Percentiles rank a stretch among this genome's conserved stretches.
These are phyloP conservation scores for Boletus vinaceobasis DNA, from an alignment of 768 basidiomycete genomes.

Conservation along the genomic window DNA sequence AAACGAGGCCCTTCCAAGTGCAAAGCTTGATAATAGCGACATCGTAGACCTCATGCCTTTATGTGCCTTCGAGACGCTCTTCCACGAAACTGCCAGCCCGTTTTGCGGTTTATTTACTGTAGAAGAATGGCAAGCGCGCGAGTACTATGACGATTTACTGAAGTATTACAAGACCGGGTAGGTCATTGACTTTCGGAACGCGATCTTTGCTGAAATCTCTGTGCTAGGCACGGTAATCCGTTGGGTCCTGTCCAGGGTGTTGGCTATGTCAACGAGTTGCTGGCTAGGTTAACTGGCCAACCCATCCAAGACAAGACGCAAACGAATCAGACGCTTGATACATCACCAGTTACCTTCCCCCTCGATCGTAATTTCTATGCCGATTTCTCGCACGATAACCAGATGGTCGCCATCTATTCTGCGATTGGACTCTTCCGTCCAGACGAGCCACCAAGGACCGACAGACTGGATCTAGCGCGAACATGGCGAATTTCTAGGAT, in stretches of 20 bases:
- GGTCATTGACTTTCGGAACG: constrained; percentile 13
- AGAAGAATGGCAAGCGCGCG: constrained; percentile 63
- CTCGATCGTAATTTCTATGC: constrained; percentile 63
- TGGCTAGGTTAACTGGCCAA: constrained; percentile 68
- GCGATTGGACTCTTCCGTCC: constrained; percentile 56
- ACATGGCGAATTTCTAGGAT: constrained; percentile 57
- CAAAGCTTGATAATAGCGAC: constrained; percentile 53
- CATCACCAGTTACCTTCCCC: constrained; percentile 67
- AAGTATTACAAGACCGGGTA: constrained; percentile 80
- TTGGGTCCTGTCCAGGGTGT: constrained; percentile 79
- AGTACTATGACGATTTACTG: constrained; percentile 68
- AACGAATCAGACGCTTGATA: constrained; percentile 74
- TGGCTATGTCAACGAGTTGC: constrained; percentile 86
- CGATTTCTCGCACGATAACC: constrained; percentile 87
- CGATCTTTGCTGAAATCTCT: not conserved
- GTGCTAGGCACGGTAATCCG: constrained; percentile 57
- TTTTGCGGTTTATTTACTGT: constrained; percentile 72
- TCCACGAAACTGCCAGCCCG: constrained; percentile 46
- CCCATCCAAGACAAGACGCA: constrained; percentile 70
- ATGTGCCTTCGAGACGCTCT: constrained; percentile 78
- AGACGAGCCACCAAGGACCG: constrained; percentile 10
- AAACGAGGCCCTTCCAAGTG: constrained; percentile 59
- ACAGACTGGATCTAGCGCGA: constrained; percentile 24
- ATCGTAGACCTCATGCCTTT: constrained; percentile 61
- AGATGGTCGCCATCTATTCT: constrained; percentile 74